Conservation (phyloP, 129 eudicot genomes). For the Kitagawia praeruptora region DNA sequence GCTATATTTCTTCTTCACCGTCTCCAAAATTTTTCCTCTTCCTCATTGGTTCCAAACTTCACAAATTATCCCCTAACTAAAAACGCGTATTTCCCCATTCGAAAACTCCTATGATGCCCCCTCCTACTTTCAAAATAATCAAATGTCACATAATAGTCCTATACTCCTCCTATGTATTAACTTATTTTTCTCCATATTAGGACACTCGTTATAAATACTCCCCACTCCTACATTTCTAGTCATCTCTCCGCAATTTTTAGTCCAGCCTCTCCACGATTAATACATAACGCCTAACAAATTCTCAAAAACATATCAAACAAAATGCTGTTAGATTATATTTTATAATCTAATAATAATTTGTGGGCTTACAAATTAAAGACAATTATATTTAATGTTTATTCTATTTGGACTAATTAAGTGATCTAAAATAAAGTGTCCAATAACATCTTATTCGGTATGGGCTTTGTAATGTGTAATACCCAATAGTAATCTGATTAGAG, state of each 20-base stretch:
- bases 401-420: too few species aligned
- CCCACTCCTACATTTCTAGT: not conserved
- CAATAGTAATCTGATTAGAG: too few species aligned
- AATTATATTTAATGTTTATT: too few species aligned
- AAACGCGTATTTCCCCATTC: not conserved
- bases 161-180: not conserved
- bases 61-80: not conserved
- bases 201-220: not conserved
- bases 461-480: too few species aligned
- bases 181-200: not conserved
- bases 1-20: not conserved
- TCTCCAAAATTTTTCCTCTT: not conserved
- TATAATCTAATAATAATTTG: too few species aligned
- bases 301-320: not conserved
- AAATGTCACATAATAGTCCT: not conserved
- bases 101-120: not conserved
- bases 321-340: too few species aligned
- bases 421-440: too few species aligned
- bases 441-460: too few species aligned
- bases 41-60: not conserved
- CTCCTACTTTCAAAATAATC: not conserved
- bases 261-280: not conserved
- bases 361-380: too few species aligned
- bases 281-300: not conserved
- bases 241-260: not conserved